Base-by-base conservation (phyloP, 164 flowering plant species). In the Aristolochia contorta region DNA sequence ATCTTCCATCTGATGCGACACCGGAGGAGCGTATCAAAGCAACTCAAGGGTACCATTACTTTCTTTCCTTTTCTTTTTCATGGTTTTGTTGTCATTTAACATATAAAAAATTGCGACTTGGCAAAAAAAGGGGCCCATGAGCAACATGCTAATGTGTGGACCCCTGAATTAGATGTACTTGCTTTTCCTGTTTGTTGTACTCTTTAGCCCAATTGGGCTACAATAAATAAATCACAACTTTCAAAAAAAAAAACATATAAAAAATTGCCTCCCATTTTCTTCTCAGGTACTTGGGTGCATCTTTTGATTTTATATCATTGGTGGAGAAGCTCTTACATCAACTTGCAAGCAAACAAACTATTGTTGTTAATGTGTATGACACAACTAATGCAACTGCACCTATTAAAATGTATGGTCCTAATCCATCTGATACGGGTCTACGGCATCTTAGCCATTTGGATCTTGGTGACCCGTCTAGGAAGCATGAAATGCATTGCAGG, bases 401-500 rank as follows among this genome's bases (percentile, higher is more conserved):
- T 18, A 84, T 89, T 60, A 81, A 65, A 51, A 92, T 92, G 98
- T 92, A 87, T 72, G 96, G 98, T 57, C 62, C 78, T 65, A 79
- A 78, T 50, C 80, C 69, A 6, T 63, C 67, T 10, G 87, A 87
- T 61, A 82, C 82, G 0, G 96, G 89, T 32, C 73, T 74, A 24
- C 47, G 73, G 69, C 87, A 67, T 33, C 54, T 83, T 57, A 87
- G 96, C 76, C 70, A 60, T 60, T 84, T 93, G 68, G 94, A 93
- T 68, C 90, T 93, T 65, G 97, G 98, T 48, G 98, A 93, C 72
- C 97, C 98, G 58, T 52, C 60, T 14, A 71, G 97, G 71, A 90
- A 71, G 69, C 96, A 93, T 73, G 96, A 93, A 79, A 93, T 93
- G 97, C 92, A 81, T 61, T 93, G 98, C 95, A 82, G 98, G 98